Evolutionary conservation across 371 early-diverging fungal genomes (phyloP).

Genomic region (Neoconidiobolus thromboides): DNA sequence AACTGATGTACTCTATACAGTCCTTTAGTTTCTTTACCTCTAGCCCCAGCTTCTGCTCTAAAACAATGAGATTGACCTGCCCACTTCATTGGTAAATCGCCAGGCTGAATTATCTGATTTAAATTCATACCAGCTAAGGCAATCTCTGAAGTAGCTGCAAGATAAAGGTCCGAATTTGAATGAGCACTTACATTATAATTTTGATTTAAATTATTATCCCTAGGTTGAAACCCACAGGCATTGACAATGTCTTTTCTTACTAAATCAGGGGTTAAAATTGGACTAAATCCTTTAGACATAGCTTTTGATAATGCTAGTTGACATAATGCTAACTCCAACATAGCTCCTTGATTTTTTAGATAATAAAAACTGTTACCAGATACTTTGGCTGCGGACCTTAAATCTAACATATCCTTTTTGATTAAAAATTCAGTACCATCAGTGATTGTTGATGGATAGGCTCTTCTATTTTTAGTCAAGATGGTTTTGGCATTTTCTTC

Average conservation of each 20-base stretch:
- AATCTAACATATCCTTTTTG: conserved; percentile 50
- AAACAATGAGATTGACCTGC: conserved; percentile 74
- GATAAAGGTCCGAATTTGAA: conserved; percentile 21
- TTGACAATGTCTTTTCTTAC: conserved; percentile 60
- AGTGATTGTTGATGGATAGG: conserved; percentile 6
- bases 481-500: conserved; percentile 36
- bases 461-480: conserved; percentile 19
- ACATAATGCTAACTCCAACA: conserved; percentile 67
- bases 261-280: conserved; percentile 68
- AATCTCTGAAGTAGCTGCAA: conserved; percentile 85
- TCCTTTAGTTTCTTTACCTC: conserved; percentile 66
- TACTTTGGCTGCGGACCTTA: conserved; percentile 66
- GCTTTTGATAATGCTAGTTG: conserved; percentile 77
- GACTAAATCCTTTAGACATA: conserved; percentile 42
- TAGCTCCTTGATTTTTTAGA: conserved; percentile 57
- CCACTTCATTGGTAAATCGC: conserved; percentile 37
- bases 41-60: conserved; percentile 74
- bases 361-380: conserved; percentile 77
- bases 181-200: conserved; percentile 54
- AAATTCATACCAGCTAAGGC: conserved; percentile 74
- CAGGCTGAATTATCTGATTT: conserved; percentile 28
- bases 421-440: conserved; percentile 53
- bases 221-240: conserved; percentile 81
- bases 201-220: conserved; percentile 53
- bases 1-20: conserved; percentile 89